phyloP scores from a whole-genome alignment of 805 yeast species.

The Nakazawaea populi region DNA sequence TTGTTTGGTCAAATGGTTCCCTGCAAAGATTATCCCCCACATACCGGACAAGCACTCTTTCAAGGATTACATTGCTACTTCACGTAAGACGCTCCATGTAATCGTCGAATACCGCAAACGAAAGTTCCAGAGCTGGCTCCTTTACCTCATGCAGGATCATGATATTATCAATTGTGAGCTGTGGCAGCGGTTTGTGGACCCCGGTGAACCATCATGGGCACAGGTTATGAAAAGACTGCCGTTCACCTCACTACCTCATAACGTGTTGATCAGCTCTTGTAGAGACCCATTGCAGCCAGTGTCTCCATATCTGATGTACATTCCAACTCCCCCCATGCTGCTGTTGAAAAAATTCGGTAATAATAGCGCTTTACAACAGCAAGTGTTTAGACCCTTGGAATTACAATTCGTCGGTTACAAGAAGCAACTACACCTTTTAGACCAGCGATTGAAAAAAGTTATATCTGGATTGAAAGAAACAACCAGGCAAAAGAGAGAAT shows the following conservation, averaged over 20 bases:
- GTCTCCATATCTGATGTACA: slow-evolving; percentile 41
- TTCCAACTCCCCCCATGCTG: slow-evolving; percentile 35
- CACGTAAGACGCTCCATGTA: slow-evolving; percentile 26
- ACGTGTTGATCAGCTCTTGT: slow-evolving; percentile 43
- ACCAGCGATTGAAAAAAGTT: slow-evolving; percentile 30
- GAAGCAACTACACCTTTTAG: slow-evolving; percentile 21
- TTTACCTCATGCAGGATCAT: slow-evolving; percentile 29
- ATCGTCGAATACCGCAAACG: slow-evolving; percentile 44
- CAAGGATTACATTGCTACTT: slow-evolving; percentile 30
- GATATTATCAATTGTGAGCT: slow-evolving; percentile 31
- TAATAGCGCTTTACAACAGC: slow-evolving; percentile 19
- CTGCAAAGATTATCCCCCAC: slow-evolving; percentile 88
- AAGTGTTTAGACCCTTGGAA: slow-evolving; percentile 22
- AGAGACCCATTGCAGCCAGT: slow-evolving; percentile 43
- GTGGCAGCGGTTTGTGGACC: slow-evolving; percentile 43
- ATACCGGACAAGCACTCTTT: slow-evolving; percentile 82
- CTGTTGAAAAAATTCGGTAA: slow-evolving; percentile 18
- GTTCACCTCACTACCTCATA: slow-evolving; percentile 40
- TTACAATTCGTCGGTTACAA: slow-evolving; percentile 13
- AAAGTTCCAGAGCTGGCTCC: slow-evolving; percentile 36
- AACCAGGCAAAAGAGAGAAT: slow-evolving; percentile 36
- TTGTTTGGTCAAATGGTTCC: slow-evolving; percentile 64
- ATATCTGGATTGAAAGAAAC: slow-evolving; percentile 33
- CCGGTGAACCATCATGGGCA: slow-evolving; percentile 44
- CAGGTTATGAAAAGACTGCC: slow-evolving; percentile 31